A percentile compares a stretch with the other conserved stretches of the same genome.
These are phyloP conservation scores for Neurospora sp. DNA, from an alignment of 495 filamentous ascomycete species.

Conservation along the genomic window DNA sequence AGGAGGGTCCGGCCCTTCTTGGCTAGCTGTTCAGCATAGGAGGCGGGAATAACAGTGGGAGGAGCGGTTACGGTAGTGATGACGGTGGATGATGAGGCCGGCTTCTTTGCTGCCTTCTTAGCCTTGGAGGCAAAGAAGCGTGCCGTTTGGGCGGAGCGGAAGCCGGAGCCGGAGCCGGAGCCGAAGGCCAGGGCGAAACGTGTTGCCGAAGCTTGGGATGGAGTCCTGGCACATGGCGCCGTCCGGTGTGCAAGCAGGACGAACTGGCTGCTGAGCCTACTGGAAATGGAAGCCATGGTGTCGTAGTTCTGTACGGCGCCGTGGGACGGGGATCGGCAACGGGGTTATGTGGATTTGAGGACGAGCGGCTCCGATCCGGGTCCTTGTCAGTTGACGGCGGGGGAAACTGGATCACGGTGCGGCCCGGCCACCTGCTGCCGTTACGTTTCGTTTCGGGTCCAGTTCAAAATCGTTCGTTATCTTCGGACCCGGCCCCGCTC, in stretches of 20 bases:
- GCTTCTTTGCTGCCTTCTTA: constrained; percentile 5
- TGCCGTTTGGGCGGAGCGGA: neutral
- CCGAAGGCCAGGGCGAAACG: neutral
- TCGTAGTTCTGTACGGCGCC: neutral
- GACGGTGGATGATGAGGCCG: neutral
- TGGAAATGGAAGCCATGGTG: constrained; percentile 17
- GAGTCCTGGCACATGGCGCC: constrained; percentile 5
- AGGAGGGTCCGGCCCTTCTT: constrained; percentile 37
- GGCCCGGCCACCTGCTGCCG: neutral
- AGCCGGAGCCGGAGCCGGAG: neutral
- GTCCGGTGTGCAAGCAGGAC: constrained; percentile 7
- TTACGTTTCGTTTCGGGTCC: neutral
- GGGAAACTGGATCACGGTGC: neutral
- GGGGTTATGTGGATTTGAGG: neutral
- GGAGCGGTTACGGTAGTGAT: neutral
- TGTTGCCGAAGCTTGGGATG: neutral
- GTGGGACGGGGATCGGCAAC: neutral
- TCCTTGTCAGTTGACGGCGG: neutral
- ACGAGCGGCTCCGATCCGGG: neutral
- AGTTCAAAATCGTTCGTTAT: neutral
- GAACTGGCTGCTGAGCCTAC: constrained; percentile 8
- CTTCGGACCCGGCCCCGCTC: neutral
- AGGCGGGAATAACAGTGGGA: neutral
- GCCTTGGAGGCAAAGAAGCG: neutral
- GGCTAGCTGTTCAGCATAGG: constrained; percentile 36